A percentile compares a stretch with the other conserved stretches of the same genome.
phyloP scores from a whole-genome alignment of 768 basidiomycete genomes.

The Boletus sp. region DNA sequence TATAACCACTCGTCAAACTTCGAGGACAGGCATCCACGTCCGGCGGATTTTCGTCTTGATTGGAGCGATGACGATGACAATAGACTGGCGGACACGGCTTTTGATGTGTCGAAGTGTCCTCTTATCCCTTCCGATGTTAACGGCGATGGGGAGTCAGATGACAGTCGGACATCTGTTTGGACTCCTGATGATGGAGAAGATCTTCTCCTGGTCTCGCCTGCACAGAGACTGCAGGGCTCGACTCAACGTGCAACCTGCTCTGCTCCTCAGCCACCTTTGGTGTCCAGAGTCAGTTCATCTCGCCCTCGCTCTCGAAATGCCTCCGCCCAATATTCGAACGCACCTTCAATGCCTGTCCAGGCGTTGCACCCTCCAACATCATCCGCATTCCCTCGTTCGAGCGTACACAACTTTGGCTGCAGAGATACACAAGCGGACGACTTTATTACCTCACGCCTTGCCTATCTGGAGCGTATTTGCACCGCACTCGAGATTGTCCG shows the following conservation, averaged over 20 bases:
- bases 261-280: constrained; percentile 4
- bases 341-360: not conserved
- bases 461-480: constrained; percentile 36
- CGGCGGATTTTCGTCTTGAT: constrained; percentile 9
- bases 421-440: constrained; percentile 11
- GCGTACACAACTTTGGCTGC: not conserved
- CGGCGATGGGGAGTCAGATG: constrained; percentile 30
- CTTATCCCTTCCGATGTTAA: constrained; percentile 24
- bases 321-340: constrained; percentile 1
- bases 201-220: constrained; percentile 7
- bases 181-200: constrained; percentile 27
- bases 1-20: not conserved
- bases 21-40: constrained; percentile 4
- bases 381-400: constrained; percentile 7
- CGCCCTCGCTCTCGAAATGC: constrained; percentile 26
- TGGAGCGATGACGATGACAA: constrained; percentile 1
- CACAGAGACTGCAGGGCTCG: not conserved
- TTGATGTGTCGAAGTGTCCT: constrained; percentile 21
- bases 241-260: not conserved
- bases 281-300: constrained; percentile 24
- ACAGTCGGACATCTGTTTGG: constrained; percentile 21
- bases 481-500: constrained; percentile 42
- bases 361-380: not conserved
- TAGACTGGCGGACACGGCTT: constrained; percentile 11
- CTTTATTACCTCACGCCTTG: constrained; percentile 13